Percentiles rank a stretch among this genome's conserved stretches.
Evolutionary conservation across 495 filamentous ascomycete species (phyloP).

Genomic region (Trichoderma reesei): DNA sequence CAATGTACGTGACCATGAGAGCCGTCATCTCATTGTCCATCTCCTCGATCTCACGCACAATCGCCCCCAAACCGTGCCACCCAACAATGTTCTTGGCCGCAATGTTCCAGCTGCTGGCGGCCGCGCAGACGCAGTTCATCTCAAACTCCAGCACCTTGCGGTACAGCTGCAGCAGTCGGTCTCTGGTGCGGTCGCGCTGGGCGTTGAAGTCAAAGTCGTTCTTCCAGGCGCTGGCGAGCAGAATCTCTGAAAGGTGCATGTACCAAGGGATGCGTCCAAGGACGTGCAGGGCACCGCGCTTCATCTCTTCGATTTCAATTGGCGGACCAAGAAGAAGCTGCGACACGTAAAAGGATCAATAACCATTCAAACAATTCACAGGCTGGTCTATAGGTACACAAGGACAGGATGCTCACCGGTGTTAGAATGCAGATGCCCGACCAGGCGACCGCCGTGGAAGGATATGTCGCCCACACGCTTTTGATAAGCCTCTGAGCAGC

Average conservation of each 20-base stretch:
- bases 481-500: neutral
- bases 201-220: neutral
- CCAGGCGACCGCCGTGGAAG: constrained; percentile 9
- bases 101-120: constrained; percentile 9
- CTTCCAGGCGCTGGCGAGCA: neutral
- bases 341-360: neutral
- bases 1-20: neutral
- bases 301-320: neutral
- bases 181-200: neutral
- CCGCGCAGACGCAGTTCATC: constrained; percentile 11
- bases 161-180: neutral
- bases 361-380: neutral
- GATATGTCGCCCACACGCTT: neutral
- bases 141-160: constrained; percentile 8
- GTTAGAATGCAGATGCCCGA: constrained; percentile 1
- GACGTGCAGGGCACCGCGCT: constrained; percentile 1
- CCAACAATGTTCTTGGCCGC: constrained; percentile 1
- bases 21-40: neutral
- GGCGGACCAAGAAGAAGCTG: constrained; percentile 8
- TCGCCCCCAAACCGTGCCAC: neutral
- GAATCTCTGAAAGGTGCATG: constrained; percentile 8
- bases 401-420: neutral
- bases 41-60: constrained; percentile 1
- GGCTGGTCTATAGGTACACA: no score
- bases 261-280: constrained; percentile 11